phyloP scores from a whole-genome alignment of 192 early-diverging fungal genomes.

The Gamsiella multidivaricata region DNA sequence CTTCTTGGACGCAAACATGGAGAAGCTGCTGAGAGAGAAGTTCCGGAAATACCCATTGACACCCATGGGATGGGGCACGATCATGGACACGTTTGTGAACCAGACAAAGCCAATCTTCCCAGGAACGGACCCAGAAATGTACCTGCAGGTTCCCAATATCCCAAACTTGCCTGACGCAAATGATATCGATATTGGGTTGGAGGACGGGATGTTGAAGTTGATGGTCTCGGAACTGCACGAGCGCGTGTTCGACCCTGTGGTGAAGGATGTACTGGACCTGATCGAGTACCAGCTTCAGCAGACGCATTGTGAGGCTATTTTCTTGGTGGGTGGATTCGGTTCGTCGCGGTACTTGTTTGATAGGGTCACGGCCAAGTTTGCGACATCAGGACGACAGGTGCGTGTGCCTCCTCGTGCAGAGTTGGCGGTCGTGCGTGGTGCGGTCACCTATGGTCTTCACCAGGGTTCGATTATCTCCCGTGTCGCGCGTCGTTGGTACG shows the following conservation, averaged over 20 bases:
- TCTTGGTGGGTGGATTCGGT: slow-evolving; percentile 61
- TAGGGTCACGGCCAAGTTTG: slow-evolving; percentile 59
- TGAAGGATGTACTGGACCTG: slow-evolving; percentile 46
- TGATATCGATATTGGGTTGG: slow-evolving; percentile 50
- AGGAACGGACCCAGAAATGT: slow-evolving; percentile 54
- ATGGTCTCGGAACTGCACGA: slow-evolving; percentile 52
- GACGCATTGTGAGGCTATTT: slow-evolving; percentile 57
- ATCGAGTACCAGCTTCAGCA: slow-evolving; percentile 50
- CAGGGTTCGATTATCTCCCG: slow-evolving; percentile 50
- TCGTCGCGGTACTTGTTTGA: slow-evolving; percentile 62
- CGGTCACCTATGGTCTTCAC: slow-evolving; percentile 58
- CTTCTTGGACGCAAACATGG: slow-evolving; percentile 61
- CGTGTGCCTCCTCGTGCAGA: slow-evolving; percentile 66
- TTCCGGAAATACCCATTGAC: slow-evolving; percentile 55
- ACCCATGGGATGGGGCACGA: slow-evolving; percentile 56
- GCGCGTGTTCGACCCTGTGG: slow-evolving; percentile 47
- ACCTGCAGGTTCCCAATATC: slow-evolving; percentile 52
- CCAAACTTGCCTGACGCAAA: slow-evolving; percentile 52
- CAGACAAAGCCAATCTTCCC: slow-evolving; percentile 54
- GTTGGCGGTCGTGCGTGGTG: slow-evolving; percentile 61
- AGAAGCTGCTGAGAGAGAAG: slow-evolving; percentile 49
- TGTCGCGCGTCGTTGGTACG: slow-evolving; percentile 53
- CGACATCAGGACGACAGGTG: slow-evolving; percentile 53
- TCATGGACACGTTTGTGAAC: slow-evolving; percentile 59
- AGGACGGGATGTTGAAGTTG: slow-evolving; percentile 52